These are phyloP conservation scores for Funneliformis caledonium DNA, from an alignment of 371 early-diverging fungal species.

Conservation along the genomic window DNA sequence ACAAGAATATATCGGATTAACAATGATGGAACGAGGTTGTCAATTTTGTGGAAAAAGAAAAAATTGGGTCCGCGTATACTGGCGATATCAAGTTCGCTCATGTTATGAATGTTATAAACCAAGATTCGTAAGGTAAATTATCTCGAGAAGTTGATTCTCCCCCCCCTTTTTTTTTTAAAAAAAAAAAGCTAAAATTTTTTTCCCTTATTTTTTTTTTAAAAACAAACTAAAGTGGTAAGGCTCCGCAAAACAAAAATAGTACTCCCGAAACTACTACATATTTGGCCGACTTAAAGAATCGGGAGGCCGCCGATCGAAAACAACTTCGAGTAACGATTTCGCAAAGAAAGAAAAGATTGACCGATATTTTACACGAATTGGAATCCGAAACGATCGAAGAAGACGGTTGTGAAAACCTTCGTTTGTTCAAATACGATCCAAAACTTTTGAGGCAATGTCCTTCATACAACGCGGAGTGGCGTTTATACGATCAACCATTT, in stretches of 20 bases:
- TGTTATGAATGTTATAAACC: constrained; percentile 21
- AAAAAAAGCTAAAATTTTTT: background rate
- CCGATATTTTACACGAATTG: background rate
- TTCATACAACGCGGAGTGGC: background rate
- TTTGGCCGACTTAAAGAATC: background rate
- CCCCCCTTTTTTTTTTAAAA: background rate
- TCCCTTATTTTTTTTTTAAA: background rate
- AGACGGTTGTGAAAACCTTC: background rate
- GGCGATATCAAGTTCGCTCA: constrained; percentile 1
- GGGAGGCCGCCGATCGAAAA: background rate
- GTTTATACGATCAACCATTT: constrained; percentile 7
- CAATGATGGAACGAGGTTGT: background rate
- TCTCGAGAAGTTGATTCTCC: background rate
- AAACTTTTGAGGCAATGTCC: background rate
- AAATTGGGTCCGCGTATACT: background rate
- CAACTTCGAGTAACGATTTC: background rate
- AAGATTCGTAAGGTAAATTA: constrained; percentile 13
- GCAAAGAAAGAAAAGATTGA: background rate
- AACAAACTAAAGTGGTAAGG: background rate
- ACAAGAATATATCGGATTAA: constrained; percentile 4
- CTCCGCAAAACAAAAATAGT: background rate
- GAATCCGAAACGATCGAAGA: background rate
- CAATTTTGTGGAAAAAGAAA: constrained; percentile 29
- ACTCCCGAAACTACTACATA: background rate
- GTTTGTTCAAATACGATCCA: constrained; percentile 9